These are phyloP conservation scores for Penicillium italicum DNA, from an alignment of 2,329 filamentous ascomycete species.

Conservation along the genomic window DNA sequence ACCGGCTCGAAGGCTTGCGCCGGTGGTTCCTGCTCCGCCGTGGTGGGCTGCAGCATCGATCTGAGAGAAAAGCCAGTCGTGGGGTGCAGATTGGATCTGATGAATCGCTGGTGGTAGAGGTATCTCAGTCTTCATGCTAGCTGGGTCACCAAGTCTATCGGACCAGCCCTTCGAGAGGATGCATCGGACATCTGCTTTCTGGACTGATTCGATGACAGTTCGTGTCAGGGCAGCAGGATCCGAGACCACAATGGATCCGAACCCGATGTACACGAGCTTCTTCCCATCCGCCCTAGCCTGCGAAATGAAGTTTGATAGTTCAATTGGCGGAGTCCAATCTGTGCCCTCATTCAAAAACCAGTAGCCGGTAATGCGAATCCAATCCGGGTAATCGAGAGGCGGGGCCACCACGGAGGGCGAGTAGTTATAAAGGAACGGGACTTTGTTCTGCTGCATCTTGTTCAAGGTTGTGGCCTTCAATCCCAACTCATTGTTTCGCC, in stretches of 20 bases:
- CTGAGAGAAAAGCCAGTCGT: constrained; percentile 94
- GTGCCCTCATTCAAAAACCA: constrained; percentile 87
- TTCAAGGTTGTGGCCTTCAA: constrained; percentile 78
- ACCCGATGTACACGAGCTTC: constrained; percentile 94
- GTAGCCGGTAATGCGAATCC: constrained; percentile 95
- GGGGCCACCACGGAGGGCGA: constrained; percentile 90
- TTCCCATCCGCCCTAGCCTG: constrained; percentile 76
- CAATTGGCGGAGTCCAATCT: constrained; percentile 68
- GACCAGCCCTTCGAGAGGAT: constrained; percentile 97
- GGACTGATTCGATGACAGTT: constrained; percentile 87
- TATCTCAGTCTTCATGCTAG: constrained; percentile 60
- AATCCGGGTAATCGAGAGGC: constrained; percentile 92
- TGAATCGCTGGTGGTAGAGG: constrained; percentile 75
- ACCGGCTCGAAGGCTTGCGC: constrained; percentile 84
- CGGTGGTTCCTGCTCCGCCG: constrained; percentile 90
- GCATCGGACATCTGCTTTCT: constrained; percentile 88
- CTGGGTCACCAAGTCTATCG: constrained; percentile 66
- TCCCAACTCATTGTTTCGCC: constrained; percentile 76
- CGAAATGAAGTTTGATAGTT: constrained; percentile 77
- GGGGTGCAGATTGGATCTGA: constrained; percentile 84
- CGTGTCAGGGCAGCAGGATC: constrained; percentile 84
- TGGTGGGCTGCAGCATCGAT: constrained; percentile 95
- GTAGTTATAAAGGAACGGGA: constrained; percentile 98
- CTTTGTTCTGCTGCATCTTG: constrained; percentile 92
- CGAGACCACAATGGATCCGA: constrained; percentile 90